Evolutionary conservation across 1,284 basidiomycete genomes (phyloP).

Genomic region (Rhodotorula sp.): DNA sequence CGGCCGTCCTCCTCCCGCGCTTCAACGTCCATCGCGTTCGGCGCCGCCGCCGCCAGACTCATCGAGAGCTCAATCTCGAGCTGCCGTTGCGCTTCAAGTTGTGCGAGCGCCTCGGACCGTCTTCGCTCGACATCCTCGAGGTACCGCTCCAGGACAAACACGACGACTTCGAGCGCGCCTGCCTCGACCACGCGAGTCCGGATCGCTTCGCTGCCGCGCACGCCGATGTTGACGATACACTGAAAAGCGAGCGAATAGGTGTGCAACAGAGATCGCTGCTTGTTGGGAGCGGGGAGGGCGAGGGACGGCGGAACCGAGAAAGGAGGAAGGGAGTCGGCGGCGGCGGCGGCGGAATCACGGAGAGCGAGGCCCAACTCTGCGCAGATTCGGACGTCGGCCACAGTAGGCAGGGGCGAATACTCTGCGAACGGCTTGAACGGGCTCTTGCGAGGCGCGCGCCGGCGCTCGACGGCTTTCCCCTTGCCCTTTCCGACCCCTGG

Average conservation of each 20-base stretch:
- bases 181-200: conserved; percentile 92
- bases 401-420: conserved; percentile 29
- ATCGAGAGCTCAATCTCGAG: background rate
- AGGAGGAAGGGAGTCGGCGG: background rate
- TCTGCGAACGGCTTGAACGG: conserved; percentile 45
- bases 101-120: conserved; percentile 21
- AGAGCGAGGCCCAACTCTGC: conserved; percentile 1
- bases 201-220: conserved; percentile 89
- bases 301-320: conserved; percentile 15
- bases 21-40: background rate
- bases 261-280: conserved; percentile 38
- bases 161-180: conserved; percentile 89
- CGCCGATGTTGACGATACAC: conserved; percentile 96
- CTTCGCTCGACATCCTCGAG: conserved; percentile 54
- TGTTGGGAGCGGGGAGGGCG: conserved; percentile 17
- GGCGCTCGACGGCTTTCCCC: background rate
- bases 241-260: conserved; percentile 87
- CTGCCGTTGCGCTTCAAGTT: conserved; percentile 17
- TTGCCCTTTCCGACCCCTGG: conserved; percentile 28
- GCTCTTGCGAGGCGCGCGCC: conserved; percentile 6
- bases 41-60: background rate
- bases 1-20: background rate
- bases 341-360: background rate
- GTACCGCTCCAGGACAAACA: conserved; percentile 86
- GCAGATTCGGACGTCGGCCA: background rate